Evolutionary conservation across 2,329 filamentous ascomycete genomes (phyloP), one percentile per base, ranked within the genome.

Genomic region (Neofusicoccum sp.): DNA sequence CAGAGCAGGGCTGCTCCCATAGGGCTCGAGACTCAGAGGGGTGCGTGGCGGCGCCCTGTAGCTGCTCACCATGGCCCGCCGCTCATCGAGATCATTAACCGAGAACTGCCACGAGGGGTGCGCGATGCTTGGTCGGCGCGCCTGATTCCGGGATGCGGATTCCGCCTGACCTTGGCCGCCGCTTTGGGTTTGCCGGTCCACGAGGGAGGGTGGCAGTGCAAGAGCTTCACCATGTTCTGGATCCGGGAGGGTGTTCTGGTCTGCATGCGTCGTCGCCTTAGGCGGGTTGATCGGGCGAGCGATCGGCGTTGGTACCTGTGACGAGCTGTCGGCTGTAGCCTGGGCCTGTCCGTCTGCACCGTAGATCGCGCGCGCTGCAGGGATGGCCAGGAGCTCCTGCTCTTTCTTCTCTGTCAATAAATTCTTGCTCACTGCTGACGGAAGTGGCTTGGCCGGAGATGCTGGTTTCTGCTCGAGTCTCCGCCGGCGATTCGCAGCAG

Each of bases 221-320:
- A 73, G 68, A 28, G 69, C 67, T 24, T 76, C 71, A 20, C 69
- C 73, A 40, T 72, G 70, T 54, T 76, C 74, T n/a, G 70, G 67
- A 49, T 76, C 70, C 20, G 70, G 73, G 6, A 76, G 63, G 48
- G 64, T 44, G 57, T 62, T 36, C n/a, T 56, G 63, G 44, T 51
- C 41, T 65, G 51, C 5, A 56, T 47, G 36, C 61, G 24, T 26
- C 48, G 63, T 40, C 7, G 47, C 38, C 24, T 63, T 61, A 14
- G 58, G 59, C 11, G 63, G 59, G 31, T 63, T 66, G 31, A 71
- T 60, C 60, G 82, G 81, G 60, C 78, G 75, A 5, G 79, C 83
- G 58, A 84, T 75, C 30, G 83, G 83, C 16, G 83, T 85, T 14
- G 82, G 77, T 68, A 84, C 76, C 64, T 83, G 84, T 1, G 83